Evolutionary conservation across 1,284 basidiomycete species (phyloP), one percentile per base, ranked within the genome.

Genomic region (Ustilago bromivora): DNA sequence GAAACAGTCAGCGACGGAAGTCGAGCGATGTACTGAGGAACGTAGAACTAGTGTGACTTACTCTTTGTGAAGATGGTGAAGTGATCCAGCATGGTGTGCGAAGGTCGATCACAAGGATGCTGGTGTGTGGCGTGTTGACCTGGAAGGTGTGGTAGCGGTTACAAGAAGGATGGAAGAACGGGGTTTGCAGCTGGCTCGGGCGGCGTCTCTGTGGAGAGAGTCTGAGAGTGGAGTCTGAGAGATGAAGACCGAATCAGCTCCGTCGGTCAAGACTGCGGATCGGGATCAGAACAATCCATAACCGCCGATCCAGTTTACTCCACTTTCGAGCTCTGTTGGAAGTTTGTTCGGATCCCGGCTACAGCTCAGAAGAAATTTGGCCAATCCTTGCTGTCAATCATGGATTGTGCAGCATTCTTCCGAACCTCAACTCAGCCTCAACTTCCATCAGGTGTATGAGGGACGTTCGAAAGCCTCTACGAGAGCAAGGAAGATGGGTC

Each of bases 31-130:
- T 40, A 17, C 34, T 15, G 13, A 5, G 5, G 2, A 4, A 4
- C 13, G 7, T 15, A 15, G 23, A 23, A 15, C 40, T 19, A n/a
- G n/a, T 11, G 36, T 28, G 2, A 66, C 71, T 65, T 40, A 74
- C 71, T 76, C 61, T 69, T 72, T 17, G 79, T 81, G 61, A 83
- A 80, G 63, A 83, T 81, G 36, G 79, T 79, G 49, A 82, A 81
- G 61, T 82, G 79, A 35, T 82, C 80, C 51, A 82, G 66, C 80
- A 82, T 82, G 43, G 41, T 69, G 67, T 32, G 36, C 31, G 10
- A 41, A 9, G 17, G 8, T 28, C 51, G 15, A 13, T 32, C 40
- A 46, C 35, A 17, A 32, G 28, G 38, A 55, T 54, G 60, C 34
- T 28, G 56, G 19, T 5, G 49, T 47, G 34, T 28, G 28, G 28